Evolutionary conservation across 768 basidiomycete species (phyloP).

Genomic region (Mycena latifolia): DNA sequence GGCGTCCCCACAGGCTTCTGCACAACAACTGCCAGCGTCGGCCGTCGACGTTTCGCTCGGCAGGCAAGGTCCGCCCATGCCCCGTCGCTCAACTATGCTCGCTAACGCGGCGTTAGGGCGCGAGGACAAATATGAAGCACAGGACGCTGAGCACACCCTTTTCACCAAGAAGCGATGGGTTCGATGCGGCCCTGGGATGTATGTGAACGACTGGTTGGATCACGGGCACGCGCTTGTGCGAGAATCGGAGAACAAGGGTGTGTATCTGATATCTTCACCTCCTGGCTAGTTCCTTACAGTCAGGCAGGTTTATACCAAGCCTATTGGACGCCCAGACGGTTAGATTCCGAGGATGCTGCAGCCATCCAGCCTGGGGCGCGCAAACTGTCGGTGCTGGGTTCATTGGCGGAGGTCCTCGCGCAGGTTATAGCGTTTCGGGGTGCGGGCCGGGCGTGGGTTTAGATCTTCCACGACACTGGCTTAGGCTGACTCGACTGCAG

Average conservation of each 20-base stretch:
- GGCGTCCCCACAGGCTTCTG: no score
- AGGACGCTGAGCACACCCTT: background rate
- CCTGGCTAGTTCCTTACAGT: background rate
- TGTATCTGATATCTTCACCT: background rate
- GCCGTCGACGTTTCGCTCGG: background rate
- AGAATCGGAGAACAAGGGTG: background rate
- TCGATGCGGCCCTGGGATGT: constrained; percentile 2
- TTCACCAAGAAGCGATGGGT: constrained; percentile 2
- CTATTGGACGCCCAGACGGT: constrained; percentile 3
- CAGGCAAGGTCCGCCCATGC: no score
- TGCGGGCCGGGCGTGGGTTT: background rate
- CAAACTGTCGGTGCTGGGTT: background rate
- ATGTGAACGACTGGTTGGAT: constrained; percentile 5
- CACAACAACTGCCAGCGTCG: no score
- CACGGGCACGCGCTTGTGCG: constrained; percentile 10
- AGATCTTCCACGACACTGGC: no score
- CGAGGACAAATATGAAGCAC: background rate
- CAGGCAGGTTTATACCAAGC: constrained; percentile 3
- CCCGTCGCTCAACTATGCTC: background rate
- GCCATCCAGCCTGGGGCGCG: background rate
- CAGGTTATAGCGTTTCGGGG: background rate
- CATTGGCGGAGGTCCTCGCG: background rate
- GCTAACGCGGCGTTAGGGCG: background rate
- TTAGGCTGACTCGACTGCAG: background rate
- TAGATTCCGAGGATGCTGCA: background rate